Conservation (phyloP, 1,284 basidiomycete species). For the Polyporus tsugae region DNA sequence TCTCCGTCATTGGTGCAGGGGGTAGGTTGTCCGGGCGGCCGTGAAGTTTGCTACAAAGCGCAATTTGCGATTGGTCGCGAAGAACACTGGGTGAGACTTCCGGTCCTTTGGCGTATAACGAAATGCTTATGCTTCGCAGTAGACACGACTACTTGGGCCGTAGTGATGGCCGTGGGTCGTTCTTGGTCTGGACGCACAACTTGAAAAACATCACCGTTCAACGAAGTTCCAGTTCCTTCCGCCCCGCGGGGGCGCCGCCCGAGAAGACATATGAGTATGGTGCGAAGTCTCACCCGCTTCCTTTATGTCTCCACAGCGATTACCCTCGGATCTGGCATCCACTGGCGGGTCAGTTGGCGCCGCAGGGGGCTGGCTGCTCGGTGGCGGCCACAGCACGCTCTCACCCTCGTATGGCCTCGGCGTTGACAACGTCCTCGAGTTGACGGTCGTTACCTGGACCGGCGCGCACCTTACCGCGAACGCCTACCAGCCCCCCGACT, state of each 20-base stretch:
- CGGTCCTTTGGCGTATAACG: not conserved
- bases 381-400: slow-evolving; percentile 51
- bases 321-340: slow-evolving; percentile 54
- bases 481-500: slow-evolving; percentile 45
- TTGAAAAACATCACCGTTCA: slow-evolving; percentile 37
- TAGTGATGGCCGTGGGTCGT: slow-evolving; percentile 34
- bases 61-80: slow-evolving; percentile 53
- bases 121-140: not conserved
- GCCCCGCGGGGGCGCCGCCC: slow-evolving; percentile 29
- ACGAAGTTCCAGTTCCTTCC: slow-evolving; percentile 42
- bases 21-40: slow-evolving; percentile 49
- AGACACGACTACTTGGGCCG: slow-evolving; percentile 39
- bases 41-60: slow-evolving; percentile 49
- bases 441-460: slow-evolving; percentile 47
- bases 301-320: slow-evolving; percentile 37
- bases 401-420: slow-evolving; percentile 54
- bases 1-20: slow-evolving; percentile 48
- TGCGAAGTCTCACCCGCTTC: slow-evolving; percentile 12
- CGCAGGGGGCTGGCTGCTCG: slow-evolving; percentile 51
- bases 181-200: slow-evolving; percentile 39
- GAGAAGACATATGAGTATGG: slow-evolving; percentile 26
- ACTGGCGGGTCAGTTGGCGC: slow-evolving; percentile 50
- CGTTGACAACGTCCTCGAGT: slow-evolving; percentile 54
- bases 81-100: slow-evolving; percentile 53
- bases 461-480: slow-evolving; percentile 48